These are phyloP conservation scores for Boehmeria nivea DNA, from an alignment of 306 rosid genomes.

Conservation along the genomic window DNA sequence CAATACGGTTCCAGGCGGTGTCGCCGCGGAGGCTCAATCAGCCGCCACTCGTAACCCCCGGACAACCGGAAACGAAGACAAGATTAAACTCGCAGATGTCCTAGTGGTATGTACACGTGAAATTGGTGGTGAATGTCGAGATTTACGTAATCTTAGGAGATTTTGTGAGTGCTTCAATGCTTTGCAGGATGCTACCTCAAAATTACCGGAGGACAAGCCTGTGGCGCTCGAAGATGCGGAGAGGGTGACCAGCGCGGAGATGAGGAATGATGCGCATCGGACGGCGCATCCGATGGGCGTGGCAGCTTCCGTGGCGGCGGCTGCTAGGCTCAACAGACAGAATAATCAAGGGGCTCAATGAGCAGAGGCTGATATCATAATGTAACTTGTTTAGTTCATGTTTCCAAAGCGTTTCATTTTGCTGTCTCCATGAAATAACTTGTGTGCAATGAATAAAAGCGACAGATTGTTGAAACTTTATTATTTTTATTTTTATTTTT, in stretches of 20 bases:
- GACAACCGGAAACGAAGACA: constrained; percentile 32
- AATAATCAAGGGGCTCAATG: not conserved
- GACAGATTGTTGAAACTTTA: too few species aligned
- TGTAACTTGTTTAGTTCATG: too few species aligned
- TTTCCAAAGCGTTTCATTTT: too few species aligned
- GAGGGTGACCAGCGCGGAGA: constrained; percentile 60
- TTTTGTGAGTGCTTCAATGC: too few species aligned
- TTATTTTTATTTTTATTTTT: too few species aligned
- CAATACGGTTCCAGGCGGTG: constrained; percentile 54
- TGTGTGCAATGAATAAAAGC: too few species aligned
- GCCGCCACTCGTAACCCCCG: constrained; percentile 62
- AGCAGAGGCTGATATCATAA: too few species aligned
- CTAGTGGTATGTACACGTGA: constrained; percentile 40
- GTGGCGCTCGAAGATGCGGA: constrained; percentile 61
- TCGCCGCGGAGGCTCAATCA: constrained; percentile 68
- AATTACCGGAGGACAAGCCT: constrained; percentile 46
- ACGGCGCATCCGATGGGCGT: constrained; percentile 62
- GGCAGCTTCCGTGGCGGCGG: constrained; percentile 60
- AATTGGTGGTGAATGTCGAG: too few species aligned
- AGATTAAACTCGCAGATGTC: constrained; percentile 59
- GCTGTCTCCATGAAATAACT: too few species aligned
- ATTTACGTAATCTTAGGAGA: too few species aligned
- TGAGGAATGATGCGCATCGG: constrained; percentile 64
- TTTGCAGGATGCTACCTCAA: constrained; percentile 44
- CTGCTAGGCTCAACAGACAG: constrained; percentile 58